Percentiles rank a stretch among this genome's conserved stretches.
These are phyloP conservation scores for Trichoderma gracile DNA, from an alignment of 2,329 filamentous ascomycete species.

Conservation along the genomic window DNA sequence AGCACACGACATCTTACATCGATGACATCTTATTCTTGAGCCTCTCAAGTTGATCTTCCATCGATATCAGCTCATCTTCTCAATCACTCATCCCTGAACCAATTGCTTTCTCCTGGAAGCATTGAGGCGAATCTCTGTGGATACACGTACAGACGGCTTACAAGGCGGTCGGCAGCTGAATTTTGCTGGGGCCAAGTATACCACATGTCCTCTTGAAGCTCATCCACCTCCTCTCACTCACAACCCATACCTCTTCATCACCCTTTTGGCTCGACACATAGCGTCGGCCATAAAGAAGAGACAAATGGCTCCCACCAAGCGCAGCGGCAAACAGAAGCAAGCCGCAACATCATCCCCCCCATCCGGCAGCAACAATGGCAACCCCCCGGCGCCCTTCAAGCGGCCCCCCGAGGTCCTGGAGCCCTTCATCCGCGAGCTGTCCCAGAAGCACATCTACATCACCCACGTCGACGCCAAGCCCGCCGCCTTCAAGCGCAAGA, in stretches of 20 bases:
- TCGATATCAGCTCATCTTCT: not conserved
- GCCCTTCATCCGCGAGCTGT: slow-evolving; percentile 67
- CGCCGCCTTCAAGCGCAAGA: slow-evolving; percentile 71
- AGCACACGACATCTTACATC: not conserved
- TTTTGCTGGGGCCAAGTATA: slow-evolving; percentile 12
- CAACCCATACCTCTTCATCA: slow-evolving; percentile 1
- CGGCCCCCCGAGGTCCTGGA: slow-evolving; percentile 62
- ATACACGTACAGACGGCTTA: slow-evolving; percentile 1
- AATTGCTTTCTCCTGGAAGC: too few relatives aligned
- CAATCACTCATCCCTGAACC: too few relatives aligned
- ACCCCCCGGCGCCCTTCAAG: slow-evolving; percentile 66
- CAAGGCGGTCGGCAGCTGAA: slow-evolving; percentile 10
- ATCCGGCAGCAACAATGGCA: slow-evolving; percentile 34
- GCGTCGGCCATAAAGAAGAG: not conserved
- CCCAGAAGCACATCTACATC: slow-evolving; percentile 74
- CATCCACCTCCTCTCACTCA: not conserved
- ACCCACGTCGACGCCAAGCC: slow-evolving; percentile 77
- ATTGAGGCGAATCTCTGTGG: not conserved
- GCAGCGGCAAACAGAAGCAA: slow-evolving; percentile 37
- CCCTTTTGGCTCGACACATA: not conserved
- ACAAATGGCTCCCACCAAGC: slow-evolving; percentile 40
- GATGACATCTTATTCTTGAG: not conserved
- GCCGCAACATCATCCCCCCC: slow-evolving; percentile 28
- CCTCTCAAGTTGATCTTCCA: not conserved
- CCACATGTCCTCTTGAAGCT: slow-evolving; percentile 12